These are phyloP conservation scores for Xylogone sp. DNA, from an alignment of 2,329 filamentous ascomycete species.

Conservation along the genomic window DNA sequence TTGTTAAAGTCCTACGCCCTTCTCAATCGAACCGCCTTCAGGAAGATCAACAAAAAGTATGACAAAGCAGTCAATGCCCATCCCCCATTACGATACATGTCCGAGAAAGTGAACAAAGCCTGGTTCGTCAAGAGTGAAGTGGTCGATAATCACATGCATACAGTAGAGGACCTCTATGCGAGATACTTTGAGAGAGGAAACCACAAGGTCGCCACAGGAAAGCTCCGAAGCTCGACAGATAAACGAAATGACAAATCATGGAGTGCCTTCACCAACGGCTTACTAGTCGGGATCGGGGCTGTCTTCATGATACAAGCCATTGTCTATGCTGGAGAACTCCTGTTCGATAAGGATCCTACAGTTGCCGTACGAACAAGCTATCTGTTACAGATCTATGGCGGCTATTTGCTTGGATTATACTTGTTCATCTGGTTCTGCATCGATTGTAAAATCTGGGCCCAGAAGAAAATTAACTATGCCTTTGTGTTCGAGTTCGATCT, in stretches of 20 bases:
- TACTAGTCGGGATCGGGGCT: slow-evolving; percentile 64
- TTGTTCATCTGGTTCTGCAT: slow-evolving; percentile 82
- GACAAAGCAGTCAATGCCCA: slow-evolving; percentile 84
- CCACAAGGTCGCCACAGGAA: slow-evolving; percentile 84
- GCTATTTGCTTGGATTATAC: slow-evolving; percentile 81
- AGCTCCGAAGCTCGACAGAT: slow-evolving; percentile 70
- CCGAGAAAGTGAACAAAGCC: slow-evolving; percentile 83
- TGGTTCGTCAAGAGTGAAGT: slow-evolving; percentile 90
- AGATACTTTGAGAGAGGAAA: slow-evolving; percentile 93
- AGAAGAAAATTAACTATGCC: slow-evolving; percentile 86
- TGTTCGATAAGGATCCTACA: slow-evolving; percentile 46
- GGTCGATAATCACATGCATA: slow-evolving; percentile 73
- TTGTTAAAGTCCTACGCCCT: slow-evolving; percentile 87
- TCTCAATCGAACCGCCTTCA: slow-evolving; percentile 87
- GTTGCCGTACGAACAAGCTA: slow-evolving; percentile 57
- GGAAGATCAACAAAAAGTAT: slow-evolving; percentile 98
- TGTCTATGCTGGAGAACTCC: slow-evolving; percentile 50
- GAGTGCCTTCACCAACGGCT: slow-evolving; percentile 56
- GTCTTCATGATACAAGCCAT: slow-evolving; percentile 66
- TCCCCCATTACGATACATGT: slow-evolving; percentile 77
- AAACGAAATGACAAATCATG: slow-evolving; percentile 53
- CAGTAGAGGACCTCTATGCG: slow-evolving; percentile 87
- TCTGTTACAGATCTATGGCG: slow-evolving; percentile 85
- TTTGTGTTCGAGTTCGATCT: slow-evolving; percentile 97
- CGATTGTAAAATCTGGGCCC: slow-evolving; percentile 78